Conservation (phyloP, 73 alveolate genomes). For the Breviolum minutum region DNA sequence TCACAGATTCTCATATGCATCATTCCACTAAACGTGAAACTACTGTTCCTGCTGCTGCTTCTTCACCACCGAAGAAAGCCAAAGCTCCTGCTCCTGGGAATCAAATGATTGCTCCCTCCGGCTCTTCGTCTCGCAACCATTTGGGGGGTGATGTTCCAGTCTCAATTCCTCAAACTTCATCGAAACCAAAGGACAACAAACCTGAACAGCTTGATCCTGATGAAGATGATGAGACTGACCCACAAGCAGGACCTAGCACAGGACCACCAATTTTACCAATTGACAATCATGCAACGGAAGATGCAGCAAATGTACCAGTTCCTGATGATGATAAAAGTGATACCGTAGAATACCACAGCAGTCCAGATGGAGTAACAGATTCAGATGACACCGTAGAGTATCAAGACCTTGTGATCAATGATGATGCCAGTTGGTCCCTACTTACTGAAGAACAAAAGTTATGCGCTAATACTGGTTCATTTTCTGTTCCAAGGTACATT, state of each 20-base stretch:
- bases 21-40: no score
- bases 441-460: background rate
- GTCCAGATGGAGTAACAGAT: background rate
- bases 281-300: background rate
- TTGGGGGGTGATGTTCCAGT: no score
- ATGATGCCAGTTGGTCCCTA: background rate
- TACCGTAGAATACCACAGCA: background rate
- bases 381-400: background rate
- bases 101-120: background rate
- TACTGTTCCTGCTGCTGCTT: no score
- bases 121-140: no score
- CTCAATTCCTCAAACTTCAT: background rate
- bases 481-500: background rate
- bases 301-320: background rate
- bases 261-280: no score
- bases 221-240: background rate
- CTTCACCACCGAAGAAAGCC: no score
- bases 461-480: background rate
- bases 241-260: background rate
- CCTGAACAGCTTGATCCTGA: background rate
- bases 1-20: background rate
- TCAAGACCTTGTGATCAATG: background rate
- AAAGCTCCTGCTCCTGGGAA: no score
- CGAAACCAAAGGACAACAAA: background rate
- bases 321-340: no score